Evolutionary conservation across 208 protist species (phyloP), one percentile per base, ranked within the genome.

Genomic region (Wallacemonas rigidus): DNA sequence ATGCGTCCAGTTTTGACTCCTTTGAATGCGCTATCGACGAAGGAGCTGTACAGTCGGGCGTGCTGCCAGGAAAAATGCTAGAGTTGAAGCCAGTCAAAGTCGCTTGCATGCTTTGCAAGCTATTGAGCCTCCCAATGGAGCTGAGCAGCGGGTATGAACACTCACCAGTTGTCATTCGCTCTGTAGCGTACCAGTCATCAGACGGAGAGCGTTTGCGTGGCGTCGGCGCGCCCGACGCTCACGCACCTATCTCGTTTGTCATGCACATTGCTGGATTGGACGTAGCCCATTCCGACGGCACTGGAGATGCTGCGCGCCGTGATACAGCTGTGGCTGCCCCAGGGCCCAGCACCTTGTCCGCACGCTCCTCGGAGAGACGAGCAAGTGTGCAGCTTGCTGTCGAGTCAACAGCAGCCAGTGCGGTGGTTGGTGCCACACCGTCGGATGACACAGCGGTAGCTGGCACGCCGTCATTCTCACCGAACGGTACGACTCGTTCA

Each of bases 181-280:
- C 60, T 7, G 9, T 62, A 6, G 39, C 40, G 60, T 48, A 65
- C 15, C 6, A 51, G 5, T 38, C 17, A 26, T 5, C 11, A 17
- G 53, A 57, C 53, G 15, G 1, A 1, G 14, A 17, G 14, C 53
- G 26, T n/a, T 17, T 50, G 8, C 45, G 45, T 14, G 45, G 35
- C 6, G 56, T n/a, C 43, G 56, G 56, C 6, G 36, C 7, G 12
- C 50, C 60, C 4, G 60, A 48, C 40, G 3, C 26, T 6, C 50
- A 65, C 60, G 43, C 36, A 45, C 60, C 60, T 1, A 65, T 65
- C 15, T 65, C 60, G 17, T 65, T 65, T 39, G 60, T 65, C 43
- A 65, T 65, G 60, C 60, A 65, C 40, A 15, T 65, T 48, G 60
- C 60, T 6, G 60, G 60, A 11, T 7, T 65, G 40, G 60, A 65